Evolutionary conservation across 2,329 filamentous ascomycete species (phyloP).

Genomic region (Penicillium griseofulvum): DNA sequence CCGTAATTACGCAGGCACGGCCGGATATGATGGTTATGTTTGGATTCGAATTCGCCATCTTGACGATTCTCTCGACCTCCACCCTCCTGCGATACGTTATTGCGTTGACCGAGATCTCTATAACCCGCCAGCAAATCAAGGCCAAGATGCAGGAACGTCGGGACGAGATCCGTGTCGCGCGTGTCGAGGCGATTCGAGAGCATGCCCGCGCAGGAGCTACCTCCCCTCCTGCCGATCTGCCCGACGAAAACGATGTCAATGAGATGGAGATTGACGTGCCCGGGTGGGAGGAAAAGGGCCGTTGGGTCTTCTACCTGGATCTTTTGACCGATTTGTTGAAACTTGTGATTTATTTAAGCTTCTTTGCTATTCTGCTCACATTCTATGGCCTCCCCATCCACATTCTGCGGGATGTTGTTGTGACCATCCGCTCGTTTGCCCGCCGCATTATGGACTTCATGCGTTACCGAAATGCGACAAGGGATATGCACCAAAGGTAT

Average conservation of each 20-base stretch:
- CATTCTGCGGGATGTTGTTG: slow-evolving; percentile 91
- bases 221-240: slow-evolving; percentile 47
- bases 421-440: slow-evolving; percentile 87
- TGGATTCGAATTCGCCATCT: slow-evolving; percentile 90
- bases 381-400: slow-evolving; percentile 97
- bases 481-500: slow-evolving; percentile 88
- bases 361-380: slow-evolving; percentile 87
- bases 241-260: slow-evolving; percentile 72
- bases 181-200: slow-evolving; percentile 47
- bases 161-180: slow-evolving; percentile 60
- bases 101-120: slow-evolving; percentile 71
- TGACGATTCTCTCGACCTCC: slow-evolving; percentile 75
- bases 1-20: slow-evolving; percentile 81
- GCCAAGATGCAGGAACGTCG: slow-evolving; percentile 67
- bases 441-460: slow-evolving; percentile 86
- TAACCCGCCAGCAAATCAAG: slow-evolving; percentile 71
- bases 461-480: slow-evolving; percentile 84
- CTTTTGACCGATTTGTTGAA: slow-evolving; percentile 87
- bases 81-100: slow-evolving; percentile 76
- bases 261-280: slow-evolving; percentile 94
- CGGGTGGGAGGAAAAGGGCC: slow-evolving; percentile 94
- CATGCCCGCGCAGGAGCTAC: slow-evolving; percentile 38
- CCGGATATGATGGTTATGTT: slow-evolving; percentile 99
- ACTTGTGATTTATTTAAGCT: slow-evolving; percentile 80
- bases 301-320: slow-evolving; percentile 86